Evolutionary conservation across 768 basidiomycete species (phyloP).

Genomic region (Mrakia hoshinonis): DNA sequence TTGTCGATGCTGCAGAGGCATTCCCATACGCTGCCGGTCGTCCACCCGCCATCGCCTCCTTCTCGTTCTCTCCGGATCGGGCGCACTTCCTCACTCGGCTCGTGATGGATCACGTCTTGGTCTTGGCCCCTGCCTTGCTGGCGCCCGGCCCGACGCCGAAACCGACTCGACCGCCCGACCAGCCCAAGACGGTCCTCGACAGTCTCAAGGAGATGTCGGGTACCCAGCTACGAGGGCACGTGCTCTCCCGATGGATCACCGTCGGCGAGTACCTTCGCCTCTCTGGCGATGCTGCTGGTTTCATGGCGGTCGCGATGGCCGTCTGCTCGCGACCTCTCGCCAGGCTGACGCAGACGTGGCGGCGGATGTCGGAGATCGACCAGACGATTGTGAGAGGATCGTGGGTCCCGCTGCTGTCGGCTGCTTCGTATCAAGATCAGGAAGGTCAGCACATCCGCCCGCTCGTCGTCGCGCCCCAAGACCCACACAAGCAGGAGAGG

Average conservation of each 20-base stretch:
- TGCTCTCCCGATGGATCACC: slow-evolving; percentile 62
- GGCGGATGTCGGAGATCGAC: slow-evolving; percentile 53
- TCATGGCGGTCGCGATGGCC: slow-evolving; percentile 63
- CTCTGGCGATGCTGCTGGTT: slow-evolving; percentile 70
- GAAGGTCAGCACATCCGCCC: slow-evolving; percentile 1
- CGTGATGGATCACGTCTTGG: slow-evolving; percentile 56
- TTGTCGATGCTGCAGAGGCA: not conserved
- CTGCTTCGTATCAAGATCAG: not conserved
- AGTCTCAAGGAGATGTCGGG: slow-evolving; percentile 36
- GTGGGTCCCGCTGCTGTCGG: slow-evolving; percentile 6
- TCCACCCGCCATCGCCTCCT: slow-evolving; percentile 1
- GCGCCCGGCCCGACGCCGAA: no score
- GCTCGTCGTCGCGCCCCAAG: not conserved
- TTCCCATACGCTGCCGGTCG: slow-evolving; percentile 3
- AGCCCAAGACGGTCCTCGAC: no score
- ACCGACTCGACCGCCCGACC: no score
- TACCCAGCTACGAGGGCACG: slow-evolving; percentile 62
- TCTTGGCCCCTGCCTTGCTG: not conserved
- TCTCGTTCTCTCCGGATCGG: slow-evolving; percentile 40
- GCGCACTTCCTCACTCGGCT: slow-evolving; percentile 77
- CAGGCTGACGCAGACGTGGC: slow-evolving; percentile 70
- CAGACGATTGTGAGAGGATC: slow-evolving; percentile 44
- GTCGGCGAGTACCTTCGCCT: slow-evolving; percentile 63
- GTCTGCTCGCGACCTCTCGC: slow-evolving; percentile 67
- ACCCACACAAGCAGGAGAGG: not conserved